Percentiles rank a stretch among this genome's conserved stretches.
phyloP scores from a whole-genome alignment of 345 rosid species.

The Brassica nigra region DNA sequence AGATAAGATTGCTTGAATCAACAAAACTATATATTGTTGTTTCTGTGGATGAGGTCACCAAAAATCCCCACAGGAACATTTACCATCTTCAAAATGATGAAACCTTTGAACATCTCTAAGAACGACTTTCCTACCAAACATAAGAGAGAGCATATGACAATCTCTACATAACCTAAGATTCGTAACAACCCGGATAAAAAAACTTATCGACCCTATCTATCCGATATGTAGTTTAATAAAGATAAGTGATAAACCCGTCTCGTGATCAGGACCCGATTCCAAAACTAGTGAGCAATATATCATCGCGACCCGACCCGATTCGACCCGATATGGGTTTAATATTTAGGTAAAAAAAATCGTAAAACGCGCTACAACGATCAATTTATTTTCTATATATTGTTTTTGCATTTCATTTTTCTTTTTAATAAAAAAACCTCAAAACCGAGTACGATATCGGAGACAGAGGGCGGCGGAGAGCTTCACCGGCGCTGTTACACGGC shows the following conservation, averaged over 20 bases:
- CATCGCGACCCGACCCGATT: not conserved
- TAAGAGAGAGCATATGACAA: constrained; percentile 76
- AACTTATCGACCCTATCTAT: no score
- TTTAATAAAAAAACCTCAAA: not conserved
- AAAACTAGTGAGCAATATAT: not conserved
- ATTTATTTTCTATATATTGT: constrained; percentile 22
- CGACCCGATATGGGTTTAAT: constrained; percentile 6
- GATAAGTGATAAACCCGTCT: not conserved
- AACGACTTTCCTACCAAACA: constrained; percentile 64
- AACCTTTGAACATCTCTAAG: constrained; percentile 87
- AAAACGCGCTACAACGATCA: constrained; percentile 43
- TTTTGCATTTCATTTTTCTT: constrained; percentile 15
- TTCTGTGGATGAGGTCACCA: constrained; percentile 50
- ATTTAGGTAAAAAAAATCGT: constrained; percentile 30
- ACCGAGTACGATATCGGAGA: constrained; percentile 39
- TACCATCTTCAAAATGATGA: constrained; percentile 79
- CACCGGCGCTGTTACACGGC: constrained; percentile 36
- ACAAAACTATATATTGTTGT: not conserved
- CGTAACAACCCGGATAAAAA: constrained; percentile 77
- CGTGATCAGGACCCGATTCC: constrained; percentile 24
- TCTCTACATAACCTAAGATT: constrained; percentile 83
- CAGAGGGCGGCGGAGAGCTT: constrained; percentile 41
- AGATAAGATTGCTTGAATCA: not conserved
- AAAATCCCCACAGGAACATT: constrained; percentile 82
- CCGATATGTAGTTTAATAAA: constrained; percentile 12